Percentiles rank a stretch among this genome's conserved stretches.
These are phyloP conservation scores for Eucalyptus cladocalyx DNA, from an alignment of 345 rosid genomes.

Conservation along the genomic window DNA sequence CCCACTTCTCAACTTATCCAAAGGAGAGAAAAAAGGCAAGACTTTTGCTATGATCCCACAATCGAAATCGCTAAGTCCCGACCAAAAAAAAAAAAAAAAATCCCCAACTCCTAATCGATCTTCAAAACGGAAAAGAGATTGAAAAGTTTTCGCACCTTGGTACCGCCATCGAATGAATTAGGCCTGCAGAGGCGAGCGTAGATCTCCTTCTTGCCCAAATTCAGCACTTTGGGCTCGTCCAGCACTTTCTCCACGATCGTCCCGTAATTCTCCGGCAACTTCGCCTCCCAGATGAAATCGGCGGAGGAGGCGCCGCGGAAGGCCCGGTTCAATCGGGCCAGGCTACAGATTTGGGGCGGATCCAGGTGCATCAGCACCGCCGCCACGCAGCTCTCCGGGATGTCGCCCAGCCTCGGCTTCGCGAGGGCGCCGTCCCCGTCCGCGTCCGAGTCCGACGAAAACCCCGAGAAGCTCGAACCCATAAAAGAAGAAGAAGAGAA, in stretches of 20 bases:
- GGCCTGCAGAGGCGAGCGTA: slow-evolving; percentile 28
- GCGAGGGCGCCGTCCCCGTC: slow-evolving; percentile 1
- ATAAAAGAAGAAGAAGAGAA: neutral
- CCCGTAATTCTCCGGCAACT: slow-evolving; percentile 35
- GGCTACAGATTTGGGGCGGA: slow-evolving; percentile 43
- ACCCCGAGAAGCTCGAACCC: slow-evolving; percentile 37
- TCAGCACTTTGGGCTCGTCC: slow-evolving; percentile 12
- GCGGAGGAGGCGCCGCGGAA: slow-evolving; percentile 51
- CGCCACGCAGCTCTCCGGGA: slow-evolving; percentile 62
- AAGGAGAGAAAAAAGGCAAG: neutral
- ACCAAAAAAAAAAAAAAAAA: neutral
- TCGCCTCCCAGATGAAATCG: slow-evolving; percentile 56
- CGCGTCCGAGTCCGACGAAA: neutral
- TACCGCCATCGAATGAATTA: slow-evolving; percentile 31
- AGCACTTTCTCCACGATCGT: slow-evolving; percentile 25
- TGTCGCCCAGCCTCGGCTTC: slow-evolving; percentile 29
- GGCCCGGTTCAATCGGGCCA: slow-evolving; percentile 36
- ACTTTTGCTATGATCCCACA: neutral
- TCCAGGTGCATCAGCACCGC: slow-evolving; percentile 28
- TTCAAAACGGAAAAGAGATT: neutral
- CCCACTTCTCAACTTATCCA: neutral
- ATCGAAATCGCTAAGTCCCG: neutral
- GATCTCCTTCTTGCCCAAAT: slow-evolving; percentile 26
- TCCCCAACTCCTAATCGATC: neutral
- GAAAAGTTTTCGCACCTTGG: slow-evolving; percentile 18